Base-by-base conservation (phyloP, 2,329 filamentous ascomycete genomes). In the Pestalotiopsis sp. region DNA sequence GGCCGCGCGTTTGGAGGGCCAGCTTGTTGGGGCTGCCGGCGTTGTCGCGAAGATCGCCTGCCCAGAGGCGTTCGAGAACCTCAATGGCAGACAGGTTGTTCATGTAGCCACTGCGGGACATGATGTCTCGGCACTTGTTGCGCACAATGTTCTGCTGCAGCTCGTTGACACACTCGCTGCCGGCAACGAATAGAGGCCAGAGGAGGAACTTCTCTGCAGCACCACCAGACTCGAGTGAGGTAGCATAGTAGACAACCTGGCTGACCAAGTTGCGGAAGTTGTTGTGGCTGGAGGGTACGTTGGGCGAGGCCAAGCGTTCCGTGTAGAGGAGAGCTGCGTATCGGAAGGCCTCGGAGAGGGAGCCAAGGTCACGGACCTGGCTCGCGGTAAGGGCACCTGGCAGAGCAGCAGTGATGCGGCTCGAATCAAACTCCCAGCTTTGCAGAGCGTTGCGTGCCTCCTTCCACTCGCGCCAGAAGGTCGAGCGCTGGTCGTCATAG, bases 161-260 rank as follows among this genome's bases (percentile, higher is more conserved):
- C 75, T 93, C 90, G 72, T 93, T 92, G 71, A 96, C 91, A 75
- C 94, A 97, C 82, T 98, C 95, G 25, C 93, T 94, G 23, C 95
- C 95, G 1, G 92, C 91, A 66, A 98, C 92, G 78, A 98, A 97
- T 3, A 98, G 86, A 2, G 95, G 95, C 95, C 95, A 98, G 9
- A 98, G 88, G 11, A 98, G 83, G 78, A 97, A 97, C 77, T 97
- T 97, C 80, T 97, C 92, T 49, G 92, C 91, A 62, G 86, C 87
- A 74, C 88, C 90, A 56, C 87, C 92, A 3, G 91, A 87, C 70
- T 93, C 90, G 49, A 98, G 90, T 66, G 91, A 91, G 6, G 91
- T 92, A 68, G 96, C 93, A 80, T 97, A 95, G 80, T 91, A 92
- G 56, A 98, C 87, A 1, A 95, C 92, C 72, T 93, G 91, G 76